Evolutionary conservation across 129 eudicot genomes (phyloP).

Genomic region (Dittrichia graveolens): DNA sequence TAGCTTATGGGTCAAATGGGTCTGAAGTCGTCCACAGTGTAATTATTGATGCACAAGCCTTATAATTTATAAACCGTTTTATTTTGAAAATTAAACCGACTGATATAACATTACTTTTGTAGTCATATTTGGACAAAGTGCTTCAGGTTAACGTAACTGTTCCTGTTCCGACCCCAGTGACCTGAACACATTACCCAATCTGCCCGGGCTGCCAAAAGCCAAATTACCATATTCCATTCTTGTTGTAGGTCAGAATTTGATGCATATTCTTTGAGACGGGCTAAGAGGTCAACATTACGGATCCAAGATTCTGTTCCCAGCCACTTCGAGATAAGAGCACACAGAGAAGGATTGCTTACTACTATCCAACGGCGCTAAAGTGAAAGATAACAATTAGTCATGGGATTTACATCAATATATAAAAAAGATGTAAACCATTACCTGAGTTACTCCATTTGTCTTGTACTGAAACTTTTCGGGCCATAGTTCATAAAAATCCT

Average conservation of each 20-base stretch:
- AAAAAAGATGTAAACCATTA: slow-evolving; percentile 19
- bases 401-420: slow-evolving; percentile 14
- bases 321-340: slow-evolving; percentile 58
- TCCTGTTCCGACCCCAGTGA: background rate
- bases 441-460: slow-evolving; percentile 73
- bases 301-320: slow-evolving; percentile 64
- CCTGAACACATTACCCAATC: background rate
- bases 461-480: slow-evolving; percentile 64
- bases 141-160: background rate
- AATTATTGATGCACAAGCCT: background rate
- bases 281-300: slow-evolving; percentile 47
- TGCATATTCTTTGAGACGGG: slow-evolving; percentile 46
- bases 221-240: slow-evolving; percentile 52
- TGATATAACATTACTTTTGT: background rate
- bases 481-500: slow-evolving; percentile 66
- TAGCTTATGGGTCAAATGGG: background rate
- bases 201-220: background rate
- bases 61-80: background rate
- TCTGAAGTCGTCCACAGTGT: background rate
- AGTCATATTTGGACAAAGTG: background rate
- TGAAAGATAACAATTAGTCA: slow-evolving; percentile 11
- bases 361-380: slow-evolving; percentile 68
- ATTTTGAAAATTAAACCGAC: background rate
- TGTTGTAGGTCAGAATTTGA: slow-evolving; percentile 50
- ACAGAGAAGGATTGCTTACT: slow-evolving; percentile 62